These are phyloP conservation scores for Eutrema yunnanense DNA, from an alignment of 345 rosid genomes.

Conservation along the genomic window DNA sequence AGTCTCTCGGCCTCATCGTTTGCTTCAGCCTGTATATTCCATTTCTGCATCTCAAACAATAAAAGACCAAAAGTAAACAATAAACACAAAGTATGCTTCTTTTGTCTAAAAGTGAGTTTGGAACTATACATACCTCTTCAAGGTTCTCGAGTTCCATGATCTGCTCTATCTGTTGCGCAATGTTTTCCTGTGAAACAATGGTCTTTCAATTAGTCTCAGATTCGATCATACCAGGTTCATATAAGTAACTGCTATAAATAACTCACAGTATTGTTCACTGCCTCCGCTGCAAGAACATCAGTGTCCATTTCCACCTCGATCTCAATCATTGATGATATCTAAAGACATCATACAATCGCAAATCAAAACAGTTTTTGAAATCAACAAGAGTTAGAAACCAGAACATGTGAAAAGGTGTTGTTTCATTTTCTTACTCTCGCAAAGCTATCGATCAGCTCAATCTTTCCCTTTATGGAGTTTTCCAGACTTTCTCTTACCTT, in stretches of 20 bases:
- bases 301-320: constrained; percentile 92
- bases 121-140: constrained; percentile 59
- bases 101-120: not conserved
- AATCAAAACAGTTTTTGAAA: not conserved
- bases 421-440: constrained; percentile 54
- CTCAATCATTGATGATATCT: constrained; percentile 99
- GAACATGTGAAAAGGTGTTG: not conserved
- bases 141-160: constrained; percentile 95
- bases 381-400: constrained; percentile 1
- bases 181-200: constrained; percentile 51
- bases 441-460: constrained; percentile 88
- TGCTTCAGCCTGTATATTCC: constrained; percentile 92
- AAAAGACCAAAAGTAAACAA: not conserved
- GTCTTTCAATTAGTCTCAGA: not conserved
- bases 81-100: not conserved
- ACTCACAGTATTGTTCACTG: constrained; percentile 68
- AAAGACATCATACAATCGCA: not conserved
- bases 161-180: constrained; percentile 78
- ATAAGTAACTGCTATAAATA: not conserved
- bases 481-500: constrained; percentile 79
- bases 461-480: constrained; percentile 63
- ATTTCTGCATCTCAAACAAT: constrained; percentile 46
- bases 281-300: constrained; percentile 95
- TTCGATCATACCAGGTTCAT: not conserved
- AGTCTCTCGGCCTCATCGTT: constrained; percentile 94